Evolutionary conservation across 108 stramenopile genomes (phyloP).

Genomic region (Cyclotella kingstonii): DNA sequence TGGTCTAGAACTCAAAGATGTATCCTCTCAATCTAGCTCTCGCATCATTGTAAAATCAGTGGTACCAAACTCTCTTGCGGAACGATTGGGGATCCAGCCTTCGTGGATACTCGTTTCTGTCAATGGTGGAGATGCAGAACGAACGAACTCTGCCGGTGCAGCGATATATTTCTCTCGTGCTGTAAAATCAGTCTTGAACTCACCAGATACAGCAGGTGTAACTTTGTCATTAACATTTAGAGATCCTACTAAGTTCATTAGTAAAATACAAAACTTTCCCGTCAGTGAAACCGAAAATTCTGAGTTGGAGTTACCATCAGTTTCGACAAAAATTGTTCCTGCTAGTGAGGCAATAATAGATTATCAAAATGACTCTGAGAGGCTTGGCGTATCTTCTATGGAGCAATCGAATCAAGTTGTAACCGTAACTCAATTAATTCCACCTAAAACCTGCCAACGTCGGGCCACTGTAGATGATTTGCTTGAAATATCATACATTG

Average conservation of each 20-base stretch:
- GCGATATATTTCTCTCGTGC: constrained; percentile 61
- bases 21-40: constrained; percentile 70
- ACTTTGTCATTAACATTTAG: constrained; percentile 59
- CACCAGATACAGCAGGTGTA: constrained; percentile 8
- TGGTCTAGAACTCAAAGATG: constrained; percentile 70
- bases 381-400: constrained; percentile 41
- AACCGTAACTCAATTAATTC: constrained; percentile 64
- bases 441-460: constrained; percentile 71
- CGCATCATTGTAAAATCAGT: constrained; percentile 80
- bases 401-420: constrained; percentile 69
- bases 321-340: constrained; percentile 74
- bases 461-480: constrained; percentile 73
- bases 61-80: constrained; percentile 59
- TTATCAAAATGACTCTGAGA: constrained; percentile 59
- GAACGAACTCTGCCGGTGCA: constrained; percentile 72
- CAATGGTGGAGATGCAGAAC: constrained; percentile 52
- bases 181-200: constrained; percentile 22
- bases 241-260: constrained; percentile 61
- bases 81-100: constrained; percentile 55
- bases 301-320: constrained; percentile 33
- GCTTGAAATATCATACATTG: constrained; percentile 78
- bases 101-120: constrained; percentile 67
- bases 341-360: constrained; percentile 75
- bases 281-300: neutral
- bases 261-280: constrained; percentile 42